Conservation (phyloP, 1,284 basidiomycete genomes). For the Clitocybe nebularis region DNA sequence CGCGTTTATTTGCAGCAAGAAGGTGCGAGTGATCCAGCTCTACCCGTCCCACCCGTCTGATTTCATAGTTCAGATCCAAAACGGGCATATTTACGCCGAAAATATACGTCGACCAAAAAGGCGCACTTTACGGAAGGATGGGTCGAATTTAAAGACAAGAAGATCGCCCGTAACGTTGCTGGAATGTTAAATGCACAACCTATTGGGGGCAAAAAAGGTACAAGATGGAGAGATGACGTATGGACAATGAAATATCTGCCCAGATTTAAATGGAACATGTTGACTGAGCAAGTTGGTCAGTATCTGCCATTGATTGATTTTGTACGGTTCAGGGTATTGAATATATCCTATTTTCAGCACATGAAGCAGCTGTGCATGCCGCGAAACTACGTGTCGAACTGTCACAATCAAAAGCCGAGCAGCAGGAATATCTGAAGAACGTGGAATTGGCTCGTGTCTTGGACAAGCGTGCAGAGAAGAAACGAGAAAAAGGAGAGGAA, state of each 20-base stretch:
- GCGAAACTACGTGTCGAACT: constrained; percentile 90
- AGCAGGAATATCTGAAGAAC: constrained; percentile 90
- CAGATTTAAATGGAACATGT: constrained; percentile 98
- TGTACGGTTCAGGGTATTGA: constrained; percentile 1
- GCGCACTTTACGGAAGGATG: constrained; percentile 93
- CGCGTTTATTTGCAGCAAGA: constrained; percentile 86
- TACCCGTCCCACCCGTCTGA: background rate
- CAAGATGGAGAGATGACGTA: constrained; percentile 91
- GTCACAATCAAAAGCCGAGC: constrained; percentile 84
- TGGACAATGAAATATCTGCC: constrained; percentile 99
- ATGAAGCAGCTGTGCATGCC: constrained; percentile 87
- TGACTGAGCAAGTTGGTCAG: constrained; percentile 97
- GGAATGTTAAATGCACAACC: constrained; percentile 95
- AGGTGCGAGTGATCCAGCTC: constrained; percentile 43
- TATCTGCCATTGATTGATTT: constrained; percentile 15
- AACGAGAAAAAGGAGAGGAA: constrained; percentile 49
- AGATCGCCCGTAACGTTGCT: constrained; percentile 85
- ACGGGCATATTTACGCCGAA: constrained; percentile 69
- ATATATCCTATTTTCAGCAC: constrained; percentile 51
- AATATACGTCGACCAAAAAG: constrained; percentile 80
- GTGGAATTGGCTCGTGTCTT: constrained; percentile 93
- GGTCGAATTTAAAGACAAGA: constrained; percentile 97
- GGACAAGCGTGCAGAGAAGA: constrained; percentile 81
- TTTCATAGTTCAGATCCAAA: constrained; percentile 55
- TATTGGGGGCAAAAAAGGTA: constrained; percentile 92